These are phyloP conservation scores for Chimonanthus salicifolius DNA, from an alignment of 164 flowering plant species.

Conservation along the genomic window DNA sequence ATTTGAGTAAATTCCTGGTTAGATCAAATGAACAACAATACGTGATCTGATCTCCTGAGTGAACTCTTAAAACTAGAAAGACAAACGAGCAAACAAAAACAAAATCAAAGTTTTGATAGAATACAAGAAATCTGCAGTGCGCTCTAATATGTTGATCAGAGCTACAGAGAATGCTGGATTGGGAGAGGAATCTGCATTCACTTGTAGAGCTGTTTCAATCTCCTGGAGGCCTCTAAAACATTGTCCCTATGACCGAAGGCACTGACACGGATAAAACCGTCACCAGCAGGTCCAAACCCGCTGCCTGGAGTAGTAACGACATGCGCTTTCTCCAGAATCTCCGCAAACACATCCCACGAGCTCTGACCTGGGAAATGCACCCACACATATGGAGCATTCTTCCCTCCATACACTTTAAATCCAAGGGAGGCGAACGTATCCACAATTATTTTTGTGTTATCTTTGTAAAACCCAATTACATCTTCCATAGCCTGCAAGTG, in stretches of 20 bases:
- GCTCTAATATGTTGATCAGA: too few species aligned
- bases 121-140: too few species aligned
- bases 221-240: constrained; percentile 69
- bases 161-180: too few species aligned
- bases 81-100: too few species aligned
- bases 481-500: constrained; percentile 66
- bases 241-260: constrained; percentile 83
- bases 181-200: too few species aligned
- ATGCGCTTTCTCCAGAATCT: constrained; percentile 90
- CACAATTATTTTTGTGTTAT: constrained; percentile 64
- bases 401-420: constrained; percentile 76
- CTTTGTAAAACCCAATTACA: constrained; percentile 77
- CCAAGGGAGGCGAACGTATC: constrained; percentile 86
- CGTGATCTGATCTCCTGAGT: too few species aligned
- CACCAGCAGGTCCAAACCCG: constrained; percentile 96
- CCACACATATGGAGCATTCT: constrained; percentile 95
- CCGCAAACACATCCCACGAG: constrained; percentile 95
- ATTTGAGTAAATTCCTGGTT: too few species aligned
- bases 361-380: constrained; percentile 84
- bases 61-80: too few species aligned
- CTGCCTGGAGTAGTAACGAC: constrained; percentile 96
- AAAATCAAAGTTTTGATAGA: too few species aligned
- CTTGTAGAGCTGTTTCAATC: constrained; percentile 46
- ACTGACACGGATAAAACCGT: constrained; percentile 86
- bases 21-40: too few species aligned